Evolutionary conservation across 805 yeast species (phyloP).

Genomic region (Millerozyma acaciae): DNA sequence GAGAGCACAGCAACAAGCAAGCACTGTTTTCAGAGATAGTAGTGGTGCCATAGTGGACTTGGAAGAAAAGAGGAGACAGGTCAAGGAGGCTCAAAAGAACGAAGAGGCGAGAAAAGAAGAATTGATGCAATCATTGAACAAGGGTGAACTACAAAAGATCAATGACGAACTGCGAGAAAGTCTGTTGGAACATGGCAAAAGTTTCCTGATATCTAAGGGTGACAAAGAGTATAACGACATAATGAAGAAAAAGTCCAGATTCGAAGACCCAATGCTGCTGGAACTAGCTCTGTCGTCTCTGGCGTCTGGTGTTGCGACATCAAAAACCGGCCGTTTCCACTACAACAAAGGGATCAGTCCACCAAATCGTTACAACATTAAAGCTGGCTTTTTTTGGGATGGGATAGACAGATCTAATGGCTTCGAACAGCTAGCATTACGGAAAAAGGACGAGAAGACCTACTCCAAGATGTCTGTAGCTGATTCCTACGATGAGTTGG

Average conservation of each 20-base stretch:
- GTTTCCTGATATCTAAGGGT: slow-evolving; percentile 20
- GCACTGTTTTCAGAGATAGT: slow-evolving; percentile 58
- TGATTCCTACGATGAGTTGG: slow-evolving; percentile 1
- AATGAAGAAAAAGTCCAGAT: slow-evolving; percentile 27
- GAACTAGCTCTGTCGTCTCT: slow-evolving; percentile 35
- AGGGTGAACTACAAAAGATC: slow-evolving; percentile 37
- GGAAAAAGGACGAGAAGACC: slow-evolving; percentile 27
- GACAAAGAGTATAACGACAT: slow-evolving; percentile 35
- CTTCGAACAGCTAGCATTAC: slow-evolving; percentile 65
- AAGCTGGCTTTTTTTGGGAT: slow-evolving; percentile 80
- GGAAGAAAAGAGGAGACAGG: slow-evolving; percentile 18
- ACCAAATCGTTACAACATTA: slow-evolving; percentile 68
- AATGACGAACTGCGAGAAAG: slow-evolving; percentile 32
- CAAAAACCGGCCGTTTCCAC: slow-evolving; percentile 46
- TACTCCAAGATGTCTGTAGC: slow-evolving; percentile 11
- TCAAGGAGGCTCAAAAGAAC: slow-evolving; percentile 18
- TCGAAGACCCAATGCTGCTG: slow-evolving; percentile 67
- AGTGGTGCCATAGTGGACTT: slow-evolving; percentile 53
- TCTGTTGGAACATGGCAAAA: slow-evolving; percentile 20
- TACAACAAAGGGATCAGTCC: slow-evolving; percentile 51
- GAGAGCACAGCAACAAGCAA: background rate
- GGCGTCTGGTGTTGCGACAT: slow-evolving; percentile 8
- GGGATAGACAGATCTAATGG: slow-evolving; percentile 90
- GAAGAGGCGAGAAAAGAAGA: slow-evolving; percentile 9
- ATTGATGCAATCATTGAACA: slow-evolving; percentile 25